Evolutionary conservation across 257 asterid genomes (phyloP), one percentile per base, ranked within the genome.

Genomic region (Rehmannia glutinosa): DNA sequence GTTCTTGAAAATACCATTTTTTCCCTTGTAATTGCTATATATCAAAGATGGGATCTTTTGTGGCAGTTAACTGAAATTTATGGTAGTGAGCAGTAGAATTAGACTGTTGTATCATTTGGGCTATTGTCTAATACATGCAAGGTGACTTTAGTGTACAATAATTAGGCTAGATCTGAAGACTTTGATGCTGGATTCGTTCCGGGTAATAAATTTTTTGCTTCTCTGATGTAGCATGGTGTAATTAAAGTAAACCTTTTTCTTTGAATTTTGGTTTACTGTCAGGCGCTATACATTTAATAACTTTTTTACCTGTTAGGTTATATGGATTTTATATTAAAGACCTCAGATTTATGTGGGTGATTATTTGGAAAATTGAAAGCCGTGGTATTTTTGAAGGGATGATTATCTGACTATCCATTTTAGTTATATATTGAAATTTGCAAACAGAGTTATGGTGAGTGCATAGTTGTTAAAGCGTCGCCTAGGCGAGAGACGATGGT

Each of bases 151-250:
- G 23, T 23, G 3, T 77, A 52, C 12, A 27, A 20, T 35, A 47
- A 53, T 24, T 54, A 64, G 52, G 63, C 66, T 75, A 77, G 88
- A 80, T 80, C 84, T 78, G 69, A 63, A 52, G 13, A 38, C 74
- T 69, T 74, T 55, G 50, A 64, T 51, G n/a, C 21, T 70, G 63
- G 62, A 33, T 66, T 47, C 25, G 56, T 61, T 16, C 5, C n/a
- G 10, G 30, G 64, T 50, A 23, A 52, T 1, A 49, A 23, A 9
- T 32, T 28, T 13, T 35, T 25, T 61, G 54, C 42, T 62, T 7
- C 50, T 25, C 17, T 47, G 54, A 24, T 15, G 10, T 27, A 28
- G 33, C 54, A 13, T 24, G 19, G 5, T 67, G 55, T 15, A 62
- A 32, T 52, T 45, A 33, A 20, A 33, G 49, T 43, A 43, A 43